Evolutionary conservation across 371 early-diverging fungal species (phyloP).

Genomic region (Batrachochytrium dendrobatidis): DNA sequence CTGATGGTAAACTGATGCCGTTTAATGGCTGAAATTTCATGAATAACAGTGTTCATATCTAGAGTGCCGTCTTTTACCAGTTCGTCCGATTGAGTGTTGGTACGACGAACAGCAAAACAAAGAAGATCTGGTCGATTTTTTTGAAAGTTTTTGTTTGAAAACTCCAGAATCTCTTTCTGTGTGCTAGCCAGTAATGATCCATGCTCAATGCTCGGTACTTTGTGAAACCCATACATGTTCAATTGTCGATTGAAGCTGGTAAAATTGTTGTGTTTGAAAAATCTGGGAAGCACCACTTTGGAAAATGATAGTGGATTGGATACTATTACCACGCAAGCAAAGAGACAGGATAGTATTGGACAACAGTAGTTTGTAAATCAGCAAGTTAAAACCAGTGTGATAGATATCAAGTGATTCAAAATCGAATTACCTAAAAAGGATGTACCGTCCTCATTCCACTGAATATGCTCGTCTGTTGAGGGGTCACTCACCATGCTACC

Average conservation of each 20-base stretch:
- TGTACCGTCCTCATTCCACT: constrained; percentile 71
- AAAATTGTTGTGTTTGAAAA: constrained; percentile 91
- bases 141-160: constrained; percentile 39
- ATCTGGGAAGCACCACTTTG: constrained; percentile 60
- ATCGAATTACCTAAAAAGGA: constrained; percentile 70
- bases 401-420: constrained; percentile 23
- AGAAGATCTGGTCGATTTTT: constrained; percentile 40
- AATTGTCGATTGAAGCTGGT: constrained; percentile 92
- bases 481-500: constrained; percentile 58
- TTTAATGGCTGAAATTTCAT: constrained; percentile 79
- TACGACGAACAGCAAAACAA: constrained; percentile 34
- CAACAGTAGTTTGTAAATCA: neutral
- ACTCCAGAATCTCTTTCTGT: constrained; percentile 50
- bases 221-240: constrained; percentile 95
- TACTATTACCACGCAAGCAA: neutral
- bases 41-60: constrained; percentile 31
- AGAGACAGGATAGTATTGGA: neutral
- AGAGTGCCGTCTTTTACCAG: constrained; percentile 20
- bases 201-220: constrained; percentile 72
- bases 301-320: constrained; percentile 30
- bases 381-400: neutral
- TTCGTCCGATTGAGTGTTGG: constrained; percentile 27
- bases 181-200: constrained; percentile 54
- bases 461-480: constrained; percentile 47
- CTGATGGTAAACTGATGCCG: constrained; percentile 84